Base-by-base conservation (phyloP, 352 stramenopile genomes). In the Pythium phragmiticola region DNA sequence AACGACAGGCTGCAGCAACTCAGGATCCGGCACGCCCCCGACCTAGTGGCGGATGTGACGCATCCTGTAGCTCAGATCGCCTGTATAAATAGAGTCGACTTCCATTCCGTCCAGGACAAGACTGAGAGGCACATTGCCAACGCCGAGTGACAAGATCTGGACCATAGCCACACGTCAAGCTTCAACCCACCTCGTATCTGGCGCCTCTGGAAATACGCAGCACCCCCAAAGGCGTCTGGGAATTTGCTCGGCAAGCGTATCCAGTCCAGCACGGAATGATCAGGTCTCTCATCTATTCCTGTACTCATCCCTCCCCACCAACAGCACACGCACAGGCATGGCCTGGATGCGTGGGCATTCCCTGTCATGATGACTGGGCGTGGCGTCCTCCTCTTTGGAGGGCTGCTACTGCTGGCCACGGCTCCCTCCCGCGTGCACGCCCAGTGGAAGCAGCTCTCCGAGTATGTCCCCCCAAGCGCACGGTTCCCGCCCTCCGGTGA, bases 371-470 rank as follows among this genome's bases (percentile, higher is more conserved):
- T 26, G 45, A 48, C 42, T 17, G 45, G n/a, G n/a, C 9, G 7
- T 50, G n/a, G n/a, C n/a, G 26, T 30, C 21, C 45, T 13, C 45
- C 19, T 50, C 45, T 12, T 30, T 50, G 28, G n/a, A 14, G 45
- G 34, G 7, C 33, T 48, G 16, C 21, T 66, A 2, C 26, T 67
- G 1, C 45, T 67, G 7, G 9, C 50, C 3, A 3, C 28, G 26
- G 6, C 33, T 1, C 9, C n/a, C 33, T 2, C 14, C 0, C 23
- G 33, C 6, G 51, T 46, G 4, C 34, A 68, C 51, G 75, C 68
- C 8, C 76, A 89, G 28, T 91, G 82, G 80, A 82, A 67, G 13
- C 73, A 74, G 28, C 61, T 87, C 16, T 89, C 78, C 73, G 68
- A 77, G 30, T 71, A 72, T 52, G 62, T 61, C 3, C 52, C 65